Percentiles rank a stretch among this genome's conserved stretches.
phyloP scores from a whole-genome alignment of 2,329 filamentous ascomycete species.

The Didymella sp. region DNA sequence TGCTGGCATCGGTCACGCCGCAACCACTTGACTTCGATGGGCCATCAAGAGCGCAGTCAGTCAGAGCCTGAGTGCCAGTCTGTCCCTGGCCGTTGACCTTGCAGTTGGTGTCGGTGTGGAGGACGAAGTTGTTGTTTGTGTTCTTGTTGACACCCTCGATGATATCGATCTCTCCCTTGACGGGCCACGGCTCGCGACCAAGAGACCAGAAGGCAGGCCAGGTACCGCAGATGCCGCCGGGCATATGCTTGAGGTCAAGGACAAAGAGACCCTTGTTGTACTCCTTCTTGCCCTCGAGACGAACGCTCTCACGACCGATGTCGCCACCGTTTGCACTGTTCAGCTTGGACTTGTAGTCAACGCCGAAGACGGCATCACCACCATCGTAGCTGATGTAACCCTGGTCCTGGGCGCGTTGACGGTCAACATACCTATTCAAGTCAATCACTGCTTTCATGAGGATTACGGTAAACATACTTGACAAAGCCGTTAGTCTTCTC shows the following conservation, averaged over 20 bases:
- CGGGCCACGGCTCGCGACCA: slow-evolving; percentile 39
- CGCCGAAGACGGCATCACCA: slow-evolving; percentile 50
- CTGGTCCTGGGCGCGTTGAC: slow-evolving; percentile 5
- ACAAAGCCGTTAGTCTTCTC: slow-evolving; percentile 39
- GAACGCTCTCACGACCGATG: slow-evolving; percentile 38
- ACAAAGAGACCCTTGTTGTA: slow-evolving; percentile 45
- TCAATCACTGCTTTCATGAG: slow-evolving; percentile 14
- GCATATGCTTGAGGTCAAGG: slow-evolving; percentile 44
- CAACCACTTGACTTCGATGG: slow-evolving; percentile 46
- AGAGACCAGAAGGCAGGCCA: slow-evolving; percentile 47
- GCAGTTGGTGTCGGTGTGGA: slow-evolving; percentile 40
- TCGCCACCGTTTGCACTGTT: slow-evolving; percentile 25
- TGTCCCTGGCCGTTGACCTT: slow-evolving; percentile 28
- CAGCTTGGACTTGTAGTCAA: slow-evolving; percentile 47
- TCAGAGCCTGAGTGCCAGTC: slow-evolving; percentile 15
- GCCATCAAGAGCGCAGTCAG: slow-evolving; percentile 30
- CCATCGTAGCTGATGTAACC: slow-evolving; percentile 14
- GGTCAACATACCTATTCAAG: slow-evolving; percentile 9
- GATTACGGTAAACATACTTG: slow-evolving; percentile 21
- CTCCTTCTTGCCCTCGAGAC: slow-evolving; percentile 35
- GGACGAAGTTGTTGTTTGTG: slow-evolving; percentile 31
- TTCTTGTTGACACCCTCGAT: slow-evolving; percentile 45
- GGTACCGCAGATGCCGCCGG: slow-evolving; percentile 38
- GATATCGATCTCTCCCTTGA: slow-evolving; percentile 44
- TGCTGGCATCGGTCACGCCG: slow-evolving; percentile 49